Evolutionary conservation across 805 yeast species (phyloP), one percentile per base, ranked within the genome.

Genomic region (Zygosaccharomyces gambellarensis): DNA sequence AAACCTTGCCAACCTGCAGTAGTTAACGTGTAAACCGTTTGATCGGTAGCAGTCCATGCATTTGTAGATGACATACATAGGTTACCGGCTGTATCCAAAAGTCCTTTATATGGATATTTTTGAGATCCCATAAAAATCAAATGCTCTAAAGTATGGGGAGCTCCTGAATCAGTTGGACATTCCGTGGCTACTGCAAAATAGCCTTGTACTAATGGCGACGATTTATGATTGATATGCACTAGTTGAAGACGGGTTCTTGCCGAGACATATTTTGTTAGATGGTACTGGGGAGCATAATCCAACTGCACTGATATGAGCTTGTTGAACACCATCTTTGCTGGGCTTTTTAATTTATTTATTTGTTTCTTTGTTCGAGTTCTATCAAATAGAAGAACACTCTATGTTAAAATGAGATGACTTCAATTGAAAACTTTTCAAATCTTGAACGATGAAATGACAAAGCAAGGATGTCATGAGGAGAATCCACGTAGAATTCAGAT

Each of bases 1-100:
- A 94, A 94, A 1, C 97, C 98, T 49, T 87, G 88, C 96, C 97
- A 90, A 8, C 98, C 98, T 0, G 98, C 98, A 34, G 95, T 82
- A 7, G 85, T 78, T 48, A 94, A 73, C 2, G 97, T 89, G 60
- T 94, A 94, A 1, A 90, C 97, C 0, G 99, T 94, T 63, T 88
- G 95, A 68, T 94, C 98, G 4, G 94, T 88, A 0, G 85, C 89
- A 0, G 99, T 94, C 97, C 97, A 90, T 0, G 99, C 99, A 63
- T 94, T 94, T 0, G 98, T 94, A 4, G 81, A 76, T 1, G 96
- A 85, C 68, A 84, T 86, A 53, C 89, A 83, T 49, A 87, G 70
- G 62, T 89, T 88, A 5, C 97, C 96, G 45, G 90, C 75, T 9
- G 83, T 83, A 62, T 94, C 99, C 43, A 94, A 72, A 43, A 90